Conservation (phyloP, 768 basidiomycete species). For the Auriscalpium orientale region DNA sequence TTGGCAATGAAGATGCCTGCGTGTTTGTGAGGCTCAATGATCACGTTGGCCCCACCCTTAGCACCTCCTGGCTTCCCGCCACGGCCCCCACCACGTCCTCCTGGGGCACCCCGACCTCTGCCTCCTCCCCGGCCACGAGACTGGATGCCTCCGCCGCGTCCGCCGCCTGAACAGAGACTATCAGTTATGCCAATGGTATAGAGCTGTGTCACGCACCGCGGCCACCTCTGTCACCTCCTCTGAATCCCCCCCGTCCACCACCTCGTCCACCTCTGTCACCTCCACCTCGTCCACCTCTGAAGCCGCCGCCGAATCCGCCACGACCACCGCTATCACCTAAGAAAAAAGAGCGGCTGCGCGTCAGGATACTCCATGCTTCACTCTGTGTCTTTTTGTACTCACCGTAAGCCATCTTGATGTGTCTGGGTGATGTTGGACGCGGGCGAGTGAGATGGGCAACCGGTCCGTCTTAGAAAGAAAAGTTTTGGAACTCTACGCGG, state of each 20-base stretch:
- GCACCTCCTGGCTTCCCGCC: slow-evolving; percentile 37
- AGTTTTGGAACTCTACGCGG: too few relatives aligned
- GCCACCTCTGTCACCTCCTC: slow-evolving; percentile 22
- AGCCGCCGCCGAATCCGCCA: slow-evolving; percentile 56
- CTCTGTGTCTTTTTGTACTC: too few relatives aligned
- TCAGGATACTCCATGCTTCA: too few relatives aligned
- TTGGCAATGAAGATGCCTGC: slow-evolving; percentile 93
- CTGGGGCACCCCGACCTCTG: slow-evolving; percentile 29
- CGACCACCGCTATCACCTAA: slow-evolving; percentile 65
- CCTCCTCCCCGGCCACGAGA: slow-evolving; percentile 25
- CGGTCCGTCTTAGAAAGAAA: too few relatives aligned
- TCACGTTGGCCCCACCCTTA: slow-evolving; percentile 77
- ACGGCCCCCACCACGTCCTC: slow-evolving; percentile 26
- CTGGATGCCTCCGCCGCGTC: slow-evolving; percentile 19
- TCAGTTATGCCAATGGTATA: background rate
- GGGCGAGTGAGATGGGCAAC: too few relatives aligned
- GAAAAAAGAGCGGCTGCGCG: background rate
- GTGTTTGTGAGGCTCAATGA: slow-evolving; percentile 94
- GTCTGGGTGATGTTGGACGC: too few relatives aligned
- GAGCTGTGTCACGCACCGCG: slow-evolving; percentile 8
- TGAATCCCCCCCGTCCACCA: slow-evolving; percentile 20
- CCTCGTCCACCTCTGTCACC: slow-evolving; percentile 8
- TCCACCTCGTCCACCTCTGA: slow-evolving; percentile 19
- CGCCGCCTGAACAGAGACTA: background rate
- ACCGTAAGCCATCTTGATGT: too few relatives aligned